These are phyloP conservation scores for Neonectria faginata DNA, from an alignment of 2,329 filamentous ascomycete genomes.

Conservation along the genomic window DNA sequence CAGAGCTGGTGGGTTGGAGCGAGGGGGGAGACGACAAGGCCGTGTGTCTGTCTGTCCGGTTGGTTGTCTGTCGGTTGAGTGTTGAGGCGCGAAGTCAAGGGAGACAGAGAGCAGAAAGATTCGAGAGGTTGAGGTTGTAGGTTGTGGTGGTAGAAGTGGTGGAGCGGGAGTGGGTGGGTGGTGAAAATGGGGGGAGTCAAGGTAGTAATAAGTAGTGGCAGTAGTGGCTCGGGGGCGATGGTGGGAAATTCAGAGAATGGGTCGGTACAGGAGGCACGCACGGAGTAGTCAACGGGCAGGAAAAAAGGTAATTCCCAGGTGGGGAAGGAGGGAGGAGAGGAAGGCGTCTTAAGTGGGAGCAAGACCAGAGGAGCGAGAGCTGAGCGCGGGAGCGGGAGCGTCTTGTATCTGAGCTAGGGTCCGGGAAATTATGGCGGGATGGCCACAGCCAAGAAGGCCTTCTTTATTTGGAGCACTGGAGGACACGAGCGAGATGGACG, in stretches of 20 bases:
- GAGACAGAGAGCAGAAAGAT: conserved; percentile 8
- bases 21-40: conserved; percentile 7
- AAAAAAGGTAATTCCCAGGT: conserved; percentile 39
- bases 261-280: conserved; percentile 17
- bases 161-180: conserved; percentile 44
- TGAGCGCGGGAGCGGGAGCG: conserved; percentile 31
- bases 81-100: conserved; percentile 35
- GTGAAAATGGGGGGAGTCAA: conserved; percentile 43
- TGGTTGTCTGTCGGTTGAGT: background rate
- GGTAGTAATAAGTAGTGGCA: conserved; percentile 42
- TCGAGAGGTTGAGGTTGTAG: conserved; percentile 33
- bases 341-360: conserved; percentile 27
- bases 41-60: background rate
- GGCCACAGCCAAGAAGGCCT: conserved; percentile 40
- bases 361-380: conserved; percentile 30
- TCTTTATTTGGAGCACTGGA: conserved; percentile 41
- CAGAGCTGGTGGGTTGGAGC: background rate
- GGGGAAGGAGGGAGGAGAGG: conserved; percentile 25
- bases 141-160: conserved; percentile 43
- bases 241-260: conserved; percentile 32
- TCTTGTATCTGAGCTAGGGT: conserved; percentile 40
- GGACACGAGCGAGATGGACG: conserved; percentile 23
- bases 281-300: conserved; percentile 20
- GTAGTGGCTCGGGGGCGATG: conserved; percentile 33
- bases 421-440: conserved; percentile 47